These are phyloP conservation scores for Gossypium australe DNA, from an alignment of 345 rosid species.

Conservation along the genomic window DNA sequence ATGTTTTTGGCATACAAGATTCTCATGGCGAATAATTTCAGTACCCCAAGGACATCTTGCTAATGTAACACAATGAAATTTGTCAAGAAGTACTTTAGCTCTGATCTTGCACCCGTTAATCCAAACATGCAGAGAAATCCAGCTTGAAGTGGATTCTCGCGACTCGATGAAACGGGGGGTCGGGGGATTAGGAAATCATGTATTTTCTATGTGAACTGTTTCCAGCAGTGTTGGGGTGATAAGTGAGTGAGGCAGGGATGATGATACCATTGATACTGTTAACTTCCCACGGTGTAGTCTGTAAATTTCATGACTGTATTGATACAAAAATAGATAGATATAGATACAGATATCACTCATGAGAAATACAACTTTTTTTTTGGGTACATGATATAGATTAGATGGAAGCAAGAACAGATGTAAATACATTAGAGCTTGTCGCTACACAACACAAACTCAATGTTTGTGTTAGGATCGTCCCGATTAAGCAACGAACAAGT, in stretches of 20 bases:
- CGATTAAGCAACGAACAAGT: too few relatives aligned
- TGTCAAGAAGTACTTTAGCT: not conserved
- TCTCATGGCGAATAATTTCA: conserved; percentile 14
- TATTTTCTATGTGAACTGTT: not conserved
- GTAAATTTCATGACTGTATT: not conserved
- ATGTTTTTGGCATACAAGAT: conserved; percentile 3
- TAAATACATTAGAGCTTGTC: too few relatives aligned
- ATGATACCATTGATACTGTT: not conserved
- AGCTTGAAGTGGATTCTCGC: conserved; percentile 6
- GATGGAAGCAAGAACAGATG: too few relatives aligned
- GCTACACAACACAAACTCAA: too few relatives aligned
- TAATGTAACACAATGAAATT: conserved; percentile 11
- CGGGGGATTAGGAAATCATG: not conserved
- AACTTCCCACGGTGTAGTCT: not conserved
- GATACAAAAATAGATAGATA: not conserved
- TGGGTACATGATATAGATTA: too few relatives aligned
- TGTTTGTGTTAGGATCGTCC: too few relatives aligned
- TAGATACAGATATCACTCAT: too few relatives aligned
- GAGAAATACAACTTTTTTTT: too few relatives aligned
- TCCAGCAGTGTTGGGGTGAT: too few relatives aligned
- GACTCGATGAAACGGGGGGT: not conserved
- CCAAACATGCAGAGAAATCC: not conserved
- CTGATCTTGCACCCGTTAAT: conserved; percentile 3
- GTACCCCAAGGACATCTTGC: not conserved
- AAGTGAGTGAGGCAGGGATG: too few relatives aligned